Conservation (phyloP, 306 rosid genomes). For the Castanopsis chinensis region DNA sequence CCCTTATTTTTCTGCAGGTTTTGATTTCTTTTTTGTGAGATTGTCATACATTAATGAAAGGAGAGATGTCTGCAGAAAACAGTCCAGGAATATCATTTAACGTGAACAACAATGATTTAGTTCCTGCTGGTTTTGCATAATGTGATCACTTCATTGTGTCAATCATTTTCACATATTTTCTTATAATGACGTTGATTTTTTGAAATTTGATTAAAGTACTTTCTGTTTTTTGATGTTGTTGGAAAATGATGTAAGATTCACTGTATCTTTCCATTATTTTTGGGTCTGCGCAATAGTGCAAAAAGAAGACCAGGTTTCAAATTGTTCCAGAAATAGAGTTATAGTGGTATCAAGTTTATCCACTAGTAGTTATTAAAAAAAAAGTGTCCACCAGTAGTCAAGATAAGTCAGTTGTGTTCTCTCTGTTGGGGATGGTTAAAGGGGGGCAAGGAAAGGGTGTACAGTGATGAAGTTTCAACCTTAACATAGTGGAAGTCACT, state of each 20-base stretch:
- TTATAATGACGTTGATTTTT: background rate
- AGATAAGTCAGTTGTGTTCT: too few relatives aligned
- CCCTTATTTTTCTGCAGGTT: conserved; percentile 11
- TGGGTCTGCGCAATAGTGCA: background rate
- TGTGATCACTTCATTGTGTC: background rate
- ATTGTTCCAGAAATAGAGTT: background rate
- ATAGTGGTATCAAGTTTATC: too few relatives aligned
- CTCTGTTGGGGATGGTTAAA: too few relatives aligned
- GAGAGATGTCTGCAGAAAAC: background rate
- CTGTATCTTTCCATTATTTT: background rate
- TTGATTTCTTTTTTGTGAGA: conserved; percentile 14
- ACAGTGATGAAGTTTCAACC: too few relatives aligned
- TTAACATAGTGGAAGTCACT: too few relatives aligned
- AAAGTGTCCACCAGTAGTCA: background rate
- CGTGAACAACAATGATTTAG: background rate
- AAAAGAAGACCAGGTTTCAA: background rate
- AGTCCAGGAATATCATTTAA: background rate
- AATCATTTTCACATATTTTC: background rate
- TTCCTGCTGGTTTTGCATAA: background rate
- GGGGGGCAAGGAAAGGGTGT: too few relatives aligned
- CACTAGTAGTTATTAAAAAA: too few relatives aligned
- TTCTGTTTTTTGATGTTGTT: background rate
- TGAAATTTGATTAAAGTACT: background rate
- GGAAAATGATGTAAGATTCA: background rate
- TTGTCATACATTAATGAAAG: background rate